phyloP scores from a whole-genome alignment of 441 rosid genomes.

The Breynia disticha region DNA sequence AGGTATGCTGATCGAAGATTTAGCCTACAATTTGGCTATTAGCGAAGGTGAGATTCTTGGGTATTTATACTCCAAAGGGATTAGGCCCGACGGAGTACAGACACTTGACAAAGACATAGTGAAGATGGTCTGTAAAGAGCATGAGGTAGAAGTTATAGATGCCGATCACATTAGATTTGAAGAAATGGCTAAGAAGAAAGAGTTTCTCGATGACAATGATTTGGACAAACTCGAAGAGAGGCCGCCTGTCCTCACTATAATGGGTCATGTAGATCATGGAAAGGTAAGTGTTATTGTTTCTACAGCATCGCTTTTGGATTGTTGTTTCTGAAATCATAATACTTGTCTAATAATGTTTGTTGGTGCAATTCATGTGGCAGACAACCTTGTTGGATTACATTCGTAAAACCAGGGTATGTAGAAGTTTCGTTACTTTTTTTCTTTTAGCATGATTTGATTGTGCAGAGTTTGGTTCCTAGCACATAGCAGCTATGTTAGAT shows the following conservation, averaged over 20 bases:
- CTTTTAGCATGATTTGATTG: conserved; percentile 6
- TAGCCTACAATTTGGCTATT: conserved; percentile 70
- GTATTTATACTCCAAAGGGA: conserved; percentile 73
- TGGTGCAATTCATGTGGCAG: conserved; percentile 39
- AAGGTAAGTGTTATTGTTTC: conserved; percentile 37
- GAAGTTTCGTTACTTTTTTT: conserved; percentile 14
- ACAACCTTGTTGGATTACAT: conserved; percentile 88
- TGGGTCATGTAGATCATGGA: conserved; percentile 99
- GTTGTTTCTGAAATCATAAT: not conserved
- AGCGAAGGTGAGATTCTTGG: conserved; percentile 92
- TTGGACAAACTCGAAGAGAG: conserved; percentile 79
- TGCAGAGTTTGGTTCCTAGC: too few species aligned
- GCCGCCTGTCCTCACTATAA: conserved; percentile 96
- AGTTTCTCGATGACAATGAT: conserved; percentile 77
- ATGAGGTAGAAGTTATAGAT: conserved; percentile 82
- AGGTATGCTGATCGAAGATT: conserved; percentile 81
- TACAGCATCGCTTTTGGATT: too few species aligned
- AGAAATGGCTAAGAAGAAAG: conserved; percentile 87
- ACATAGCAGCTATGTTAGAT: too few species aligned
- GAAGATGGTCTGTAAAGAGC: conserved; percentile 83
- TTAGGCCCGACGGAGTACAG: conserved; percentile 95
- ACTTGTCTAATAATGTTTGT: conserved; percentile 23
- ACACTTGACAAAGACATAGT: conserved; percentile 87
- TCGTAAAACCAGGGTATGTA: conserved; percentile 84
- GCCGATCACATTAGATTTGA: conserved; percentile 65